phyloP scores from a whole-genome alignment of 2,329 filamentous ascomycete genomes.

The Corynespora cassiicola region DNA sequence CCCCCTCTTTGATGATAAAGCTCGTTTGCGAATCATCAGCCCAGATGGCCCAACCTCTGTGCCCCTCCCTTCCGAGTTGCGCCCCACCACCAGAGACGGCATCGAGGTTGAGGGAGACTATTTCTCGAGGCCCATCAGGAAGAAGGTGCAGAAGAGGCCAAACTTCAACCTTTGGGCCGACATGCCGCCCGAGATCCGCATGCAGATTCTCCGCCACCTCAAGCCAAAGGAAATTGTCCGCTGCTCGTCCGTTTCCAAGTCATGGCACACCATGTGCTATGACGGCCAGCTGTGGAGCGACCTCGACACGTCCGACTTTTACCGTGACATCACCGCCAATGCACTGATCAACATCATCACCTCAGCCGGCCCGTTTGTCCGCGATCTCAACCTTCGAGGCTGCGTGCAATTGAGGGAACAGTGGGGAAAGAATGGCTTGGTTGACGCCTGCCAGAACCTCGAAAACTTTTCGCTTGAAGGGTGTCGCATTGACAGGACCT shows the following conservation, averaged over 20 bases:
- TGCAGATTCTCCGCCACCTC: constrained; percentile 78
- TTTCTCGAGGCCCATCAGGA: constrained; percentile 50
- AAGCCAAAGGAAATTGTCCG: constrained; percentile 81
- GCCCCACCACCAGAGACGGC: constrained; percentile 53
- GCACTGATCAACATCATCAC: constrained; percentile 85
- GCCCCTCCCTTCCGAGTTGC: constrained; percentile 69
- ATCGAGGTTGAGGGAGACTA: constrained; percentile 52
- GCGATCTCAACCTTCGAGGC: constrained; percentile 86
- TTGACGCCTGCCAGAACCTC: constrained; percentile 85
- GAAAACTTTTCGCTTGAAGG: constrained; percentile 89
- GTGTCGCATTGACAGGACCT: constrained; percentile 80
- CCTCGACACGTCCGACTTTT: constrained; percentile 84
- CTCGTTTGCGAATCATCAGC: constrained; percentile 63
- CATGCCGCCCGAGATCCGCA: constrained; percentile 82
- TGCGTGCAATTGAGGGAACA: constrained; percentile 88
- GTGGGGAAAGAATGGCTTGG: constrained; percentile 77
- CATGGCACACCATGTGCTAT: constrained; percentile 84
- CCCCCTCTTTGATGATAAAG: constrained; percentile 59
- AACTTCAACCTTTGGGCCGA: constrained; percentile 76
- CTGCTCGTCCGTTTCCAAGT: constrained; percentile 76
- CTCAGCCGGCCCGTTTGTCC: constrained; percentile 86
- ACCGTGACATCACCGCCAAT: constrained; percentile 82
- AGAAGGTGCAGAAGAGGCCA: constrained; percentile 43
- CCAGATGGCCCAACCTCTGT: constrained; percentile 61
- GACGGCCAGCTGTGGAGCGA: constrained; percentile 93